Conservation (phyloP, 805 yeast species). For the Myxozyma neotropica region DNA sequence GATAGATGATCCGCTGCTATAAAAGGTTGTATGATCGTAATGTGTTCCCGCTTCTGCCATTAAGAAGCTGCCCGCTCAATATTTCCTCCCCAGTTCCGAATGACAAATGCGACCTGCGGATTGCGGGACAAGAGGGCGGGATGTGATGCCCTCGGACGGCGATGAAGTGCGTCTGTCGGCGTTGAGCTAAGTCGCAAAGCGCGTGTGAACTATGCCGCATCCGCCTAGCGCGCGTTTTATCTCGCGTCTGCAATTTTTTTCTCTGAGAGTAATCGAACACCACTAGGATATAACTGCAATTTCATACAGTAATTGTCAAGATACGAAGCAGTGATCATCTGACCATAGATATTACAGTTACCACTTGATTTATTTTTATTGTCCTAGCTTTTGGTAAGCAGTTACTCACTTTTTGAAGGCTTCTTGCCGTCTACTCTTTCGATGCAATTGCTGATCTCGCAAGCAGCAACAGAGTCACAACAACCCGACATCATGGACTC, state of each 20-base stretch:
- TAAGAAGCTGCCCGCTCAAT: background rate
- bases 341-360: too few relatives aligned
- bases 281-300: too few relatives aligned
- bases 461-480: background rate
- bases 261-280: background rate
- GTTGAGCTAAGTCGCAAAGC: conserved; percentile 7
- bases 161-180: conserved; percentile 14
- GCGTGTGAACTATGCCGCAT: background rate
- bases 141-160: conserved; percentile 8
- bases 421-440: background rate
- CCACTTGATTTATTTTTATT: background rate
- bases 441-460: background rate
- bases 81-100: too few relatives aligned
- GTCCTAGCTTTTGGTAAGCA: background rate
- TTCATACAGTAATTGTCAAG: too few relatives aligned
- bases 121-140: too few relatives aligned
- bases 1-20: too few relatives aligned
- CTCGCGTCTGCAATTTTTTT: background rate
- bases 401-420: background rate
- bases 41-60: background rate
- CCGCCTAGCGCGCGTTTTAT: background rate
- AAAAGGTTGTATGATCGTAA: too few relatives aligned
- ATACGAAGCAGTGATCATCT: too few relatives aligned
- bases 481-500: conserved; percentile 10
- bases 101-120: too few relatives aligned